Base-by-base conservation (phyloP, 495 filamentous ascomycete genomes). In the Amorphotheca resinae region DNA sequence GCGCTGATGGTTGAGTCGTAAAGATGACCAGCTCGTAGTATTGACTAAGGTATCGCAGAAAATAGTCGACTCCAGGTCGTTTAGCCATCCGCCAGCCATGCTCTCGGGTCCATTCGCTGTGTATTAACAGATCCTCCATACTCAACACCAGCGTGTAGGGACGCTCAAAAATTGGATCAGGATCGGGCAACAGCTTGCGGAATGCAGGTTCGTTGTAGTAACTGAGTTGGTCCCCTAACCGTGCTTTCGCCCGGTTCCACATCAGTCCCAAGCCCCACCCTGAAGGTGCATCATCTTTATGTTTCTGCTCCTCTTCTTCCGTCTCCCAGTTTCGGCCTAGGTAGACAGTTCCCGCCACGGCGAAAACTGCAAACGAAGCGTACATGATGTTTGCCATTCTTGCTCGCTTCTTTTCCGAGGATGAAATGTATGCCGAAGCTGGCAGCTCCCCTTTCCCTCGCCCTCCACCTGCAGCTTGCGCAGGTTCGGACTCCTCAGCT, bases 181-280 rank as follows among this genome's bases (percentile, higher is more conserved):
- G 74, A 46, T 96, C 86, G 12, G 91, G 91, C 31, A 98, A 72
- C 40, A 98, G 70, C 68, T 94, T 94, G 5, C 84, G 76, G 66
- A 98, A 98, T 9, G 88, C 80, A 14, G 91, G 91, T 49, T 98
- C 91, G 50, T 86, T 93, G 68, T 95, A 96, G 69, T 95, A 95
- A 50, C 76, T 79, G 38, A 86, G 70, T 35, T 82, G 70, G 45
- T 82, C 76, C n/a, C 65, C 64, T 34, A 81, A 62, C 17, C 91
- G 78, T 22, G 87, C 84, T 53, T 69, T 77, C 45, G 77, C 70
- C 26, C 91, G 84, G 42, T 77, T 76, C 64, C 79, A 93, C 70
- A 87, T 88, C 33, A 84, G 67, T 8, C 64, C 66, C 7, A 65
- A 40, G 18, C 61, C 59, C 55, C 79, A 66, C 14, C 80, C 75